Percentiles rank a stretch among this genome's conserved stretches.
These are phyloP conservation scores for Salvia miltiorrhiza DNA, from an alignment of 257 asterid genomes.

Conservation along the genomic window DNA sequence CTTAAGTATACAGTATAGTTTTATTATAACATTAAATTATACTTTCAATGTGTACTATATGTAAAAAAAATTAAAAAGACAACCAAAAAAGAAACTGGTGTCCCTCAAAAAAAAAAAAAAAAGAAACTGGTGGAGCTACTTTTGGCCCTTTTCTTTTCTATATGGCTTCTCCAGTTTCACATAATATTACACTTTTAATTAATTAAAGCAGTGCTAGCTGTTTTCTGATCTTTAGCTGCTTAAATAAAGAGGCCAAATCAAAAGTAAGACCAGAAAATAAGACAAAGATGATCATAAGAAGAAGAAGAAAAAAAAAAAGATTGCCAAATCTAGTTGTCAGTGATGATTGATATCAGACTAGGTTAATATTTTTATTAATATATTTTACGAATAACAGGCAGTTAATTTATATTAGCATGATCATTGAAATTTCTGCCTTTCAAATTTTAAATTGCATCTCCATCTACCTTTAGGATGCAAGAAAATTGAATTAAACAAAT, in stretches of 20 bases:
- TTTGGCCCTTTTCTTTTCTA: background rate
- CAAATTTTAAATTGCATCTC: background rate
- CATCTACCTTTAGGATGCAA: background rate
- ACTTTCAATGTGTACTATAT: background rate
- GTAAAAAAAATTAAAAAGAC: no score
- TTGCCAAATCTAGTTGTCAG: constrained; percentile 25
- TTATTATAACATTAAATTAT: background rate
- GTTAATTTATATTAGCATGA: background rate
- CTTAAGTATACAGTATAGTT: background rate
- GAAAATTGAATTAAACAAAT: no score
- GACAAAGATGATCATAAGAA: constrained; percentile 14
- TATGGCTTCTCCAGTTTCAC: background rate
- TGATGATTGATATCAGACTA: constrained; percentile 7
- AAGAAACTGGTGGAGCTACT: background rate
- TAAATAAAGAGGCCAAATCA: constrained; percentile 16
- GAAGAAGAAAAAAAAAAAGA: constrained; percentile 4
- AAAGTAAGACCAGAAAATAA: constrained; percentile 17
- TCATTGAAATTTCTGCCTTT: background rate
- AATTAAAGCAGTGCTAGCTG: constrained; percentile 16
- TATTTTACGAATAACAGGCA: no score
- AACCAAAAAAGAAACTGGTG: background rate
- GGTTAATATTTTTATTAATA: background rate
- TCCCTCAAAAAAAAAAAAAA: background rate
- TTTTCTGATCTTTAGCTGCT: constrained; percentile 5
- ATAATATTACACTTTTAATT: background rate